Base-by-base conservation (phyloP, 225 moss, liverwort and hornwort genomes). In the Ulota crispa region DNA sequence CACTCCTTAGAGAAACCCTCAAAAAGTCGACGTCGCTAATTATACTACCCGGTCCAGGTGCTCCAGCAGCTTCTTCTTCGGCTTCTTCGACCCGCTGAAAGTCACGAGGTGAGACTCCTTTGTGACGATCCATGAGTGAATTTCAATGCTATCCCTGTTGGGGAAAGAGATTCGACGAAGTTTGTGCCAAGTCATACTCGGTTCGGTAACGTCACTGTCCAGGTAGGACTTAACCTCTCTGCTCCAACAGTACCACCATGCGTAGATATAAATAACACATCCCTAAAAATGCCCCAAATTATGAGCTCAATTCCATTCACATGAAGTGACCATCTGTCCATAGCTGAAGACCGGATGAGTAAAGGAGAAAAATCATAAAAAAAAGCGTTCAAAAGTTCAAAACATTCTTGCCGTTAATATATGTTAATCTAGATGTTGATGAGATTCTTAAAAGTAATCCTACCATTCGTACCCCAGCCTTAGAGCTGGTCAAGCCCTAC, bases 151-250 rank as follows among this genome's bases (percentile, higher is more conserved):
- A 47, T 15, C 77, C 77, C 41, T n/a, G 14, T 34, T 64, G 45
- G 65, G 56, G 56, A 42, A 68, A 34, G 63, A 26, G 78, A 69
- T 63, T 69, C 14, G 64, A 81, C 45, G 70, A 75, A 27, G 53
- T 19, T 64, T 64, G 47, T 37, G 50, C 64, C 75, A 75, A 78
- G 39, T 81, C 87, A 84, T 87, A 56, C 80, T 84, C 73, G 77
- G 52, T 76, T 78, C 54, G 12, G 26, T 2, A 30, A 75, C 64
- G 79, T 32, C 78, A 73, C 42, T 68, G n/a, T 45, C 54, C 64
- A 61, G 28, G 62, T 24, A 47, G 66, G n/a, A 15, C 68, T 84
- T 27, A 28, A 81, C 7, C 37, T 36, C 27, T 41, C 80, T 70
- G 85, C 85, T 50, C 50, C 59, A 72, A 77, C 24, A 1, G 10